Conservation (phyloP, 441 rosid species). For the Rhodomyrtus psidioides region DNA sequence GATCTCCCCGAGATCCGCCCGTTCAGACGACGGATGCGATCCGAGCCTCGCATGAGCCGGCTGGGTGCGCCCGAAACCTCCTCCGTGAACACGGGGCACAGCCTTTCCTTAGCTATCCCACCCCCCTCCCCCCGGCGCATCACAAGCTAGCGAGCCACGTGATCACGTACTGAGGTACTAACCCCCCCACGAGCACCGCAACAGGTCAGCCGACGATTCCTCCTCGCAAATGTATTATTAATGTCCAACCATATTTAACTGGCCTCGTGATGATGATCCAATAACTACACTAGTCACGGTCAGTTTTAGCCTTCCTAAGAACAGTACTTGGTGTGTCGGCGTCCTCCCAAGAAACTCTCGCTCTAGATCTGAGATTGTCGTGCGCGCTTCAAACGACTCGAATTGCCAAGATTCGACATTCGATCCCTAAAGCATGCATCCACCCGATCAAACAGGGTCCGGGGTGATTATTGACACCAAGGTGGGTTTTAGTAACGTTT, state of each 20-base stretch:
- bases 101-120: background rate
- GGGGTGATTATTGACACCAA: background rate
- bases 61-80: too few species aligned
- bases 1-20: background rate
- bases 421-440: background rate
- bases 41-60: background rate
- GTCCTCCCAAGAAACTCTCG: background rate
- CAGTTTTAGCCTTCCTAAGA: background rate
- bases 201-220: background rate
- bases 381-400: background rate
- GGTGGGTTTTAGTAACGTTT: background rate
- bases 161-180: background rate
- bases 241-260: background rate
- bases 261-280: background rate
- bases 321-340: accelerated
- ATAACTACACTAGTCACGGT: background rate
- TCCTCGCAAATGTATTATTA: background rate
- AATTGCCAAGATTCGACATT: background rate
- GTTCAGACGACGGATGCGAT: background rate
- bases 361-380: background rate
- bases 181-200: background rate
- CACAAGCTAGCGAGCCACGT: background rate
- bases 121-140: background rate
- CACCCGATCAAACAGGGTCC: background rate
- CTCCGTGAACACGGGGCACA: accelerated